Evolutionary conservation across 768 basidiomycete species (phyloP).

Genomic region (Lactarius evosmus): DNA sequence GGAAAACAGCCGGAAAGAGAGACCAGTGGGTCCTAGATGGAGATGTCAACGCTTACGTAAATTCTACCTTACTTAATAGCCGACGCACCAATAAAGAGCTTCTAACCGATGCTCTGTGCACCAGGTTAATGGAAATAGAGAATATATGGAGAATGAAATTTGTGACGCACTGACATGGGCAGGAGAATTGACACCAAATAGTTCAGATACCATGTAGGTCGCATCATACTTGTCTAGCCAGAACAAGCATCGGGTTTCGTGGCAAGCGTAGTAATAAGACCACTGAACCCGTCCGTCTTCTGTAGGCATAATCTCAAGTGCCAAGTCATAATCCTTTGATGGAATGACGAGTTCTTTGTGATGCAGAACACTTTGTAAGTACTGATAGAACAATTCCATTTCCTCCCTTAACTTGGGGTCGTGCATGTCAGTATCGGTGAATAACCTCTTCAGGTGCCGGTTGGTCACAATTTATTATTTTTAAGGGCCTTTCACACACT

Average conservation of each 20-base stretch:
- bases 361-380: constrained; percentile 13
- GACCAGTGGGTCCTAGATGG: constrained; percentile 31
- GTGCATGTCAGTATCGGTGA: constrained; percentile 53
- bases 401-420: constrained; percentile 35
- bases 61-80: background rate
- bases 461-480: background rate
- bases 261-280: constrained; percentile 53
- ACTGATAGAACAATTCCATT: constrained; percentile 35
- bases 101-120: constrained; percentile 29
- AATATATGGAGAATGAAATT: background rate
- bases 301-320: constrained; percentile 31
- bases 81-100: constrained; percentile 30
- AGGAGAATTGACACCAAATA: constrained; percentile 12
- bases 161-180: constrained; percentile 25
- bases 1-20: constrained; percentile 29
- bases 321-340: constrained; percentile 29
- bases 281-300: constrained; percentile 33
- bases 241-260: constrained; percentile 45
- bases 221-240: constrained; percentile 48
- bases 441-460: constrained; percentile 40
- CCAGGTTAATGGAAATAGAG: background rate
- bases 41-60: constrained; percentile 3
- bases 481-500: constrained; percentile 11
- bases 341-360: constrained; percentile 7
- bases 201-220: constrained; percentile 33